Percentiles rank a stretch among this genome's conserved stretches.
These are phyloP conservation scores for Blastocystis sp. DNA, from an alignment of 352 stramenopile genomes.

Conservation along the genomic window DNA sequence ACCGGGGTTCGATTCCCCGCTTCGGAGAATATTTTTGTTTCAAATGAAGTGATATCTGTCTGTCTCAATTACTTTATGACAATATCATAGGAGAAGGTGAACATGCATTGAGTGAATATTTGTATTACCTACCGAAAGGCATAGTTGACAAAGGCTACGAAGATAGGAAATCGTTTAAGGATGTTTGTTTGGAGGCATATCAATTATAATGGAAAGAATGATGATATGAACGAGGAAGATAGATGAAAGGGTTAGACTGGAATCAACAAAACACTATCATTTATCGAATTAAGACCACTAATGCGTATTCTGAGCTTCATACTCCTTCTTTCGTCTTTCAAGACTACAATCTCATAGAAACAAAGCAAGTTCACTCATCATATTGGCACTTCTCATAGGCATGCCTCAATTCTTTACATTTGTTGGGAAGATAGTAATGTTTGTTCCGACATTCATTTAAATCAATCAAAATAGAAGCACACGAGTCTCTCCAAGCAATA, in stretches of 20 bases:
- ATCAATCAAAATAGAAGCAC: conserved; percentile 87
- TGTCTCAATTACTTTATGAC: too few relatives aligned
- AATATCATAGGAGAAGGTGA: too few relatives aligned
- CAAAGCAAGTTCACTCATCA: conserved; percentile 75
- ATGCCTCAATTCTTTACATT: conserved; percentile 92
- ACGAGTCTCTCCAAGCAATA: conserved; percentile 89
- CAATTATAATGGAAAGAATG: too few relatives aligned
- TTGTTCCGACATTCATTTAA: conserved; percentile 90
- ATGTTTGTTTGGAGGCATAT: too few relatives aligned
- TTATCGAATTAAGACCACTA: not conserved
- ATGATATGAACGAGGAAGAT: too few relatives aligned
- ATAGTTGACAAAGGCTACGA: too few relatives aligned
- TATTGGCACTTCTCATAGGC: conserved; percentile 98
- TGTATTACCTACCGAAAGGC: too few relatives aligned
- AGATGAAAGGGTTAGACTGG: too few relatives aligned
- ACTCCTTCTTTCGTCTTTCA: conserved; percentile 21
- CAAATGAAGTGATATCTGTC: too few relatives aligned
- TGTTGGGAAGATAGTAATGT: conserved; percentile 87
- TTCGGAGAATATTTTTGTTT: conserved; percentile 48
- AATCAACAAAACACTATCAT: not conserved
- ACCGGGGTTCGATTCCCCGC: conserved; percentile 64
- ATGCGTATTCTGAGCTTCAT: not conserved
- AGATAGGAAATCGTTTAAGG: too few relatives aligned
- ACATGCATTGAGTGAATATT: too few relatives aligned
- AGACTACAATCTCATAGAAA: not conserved